Conservation (phyloP, 2,329 filamentous ascomycete species). For the Trichoderma sp. region DNA sequence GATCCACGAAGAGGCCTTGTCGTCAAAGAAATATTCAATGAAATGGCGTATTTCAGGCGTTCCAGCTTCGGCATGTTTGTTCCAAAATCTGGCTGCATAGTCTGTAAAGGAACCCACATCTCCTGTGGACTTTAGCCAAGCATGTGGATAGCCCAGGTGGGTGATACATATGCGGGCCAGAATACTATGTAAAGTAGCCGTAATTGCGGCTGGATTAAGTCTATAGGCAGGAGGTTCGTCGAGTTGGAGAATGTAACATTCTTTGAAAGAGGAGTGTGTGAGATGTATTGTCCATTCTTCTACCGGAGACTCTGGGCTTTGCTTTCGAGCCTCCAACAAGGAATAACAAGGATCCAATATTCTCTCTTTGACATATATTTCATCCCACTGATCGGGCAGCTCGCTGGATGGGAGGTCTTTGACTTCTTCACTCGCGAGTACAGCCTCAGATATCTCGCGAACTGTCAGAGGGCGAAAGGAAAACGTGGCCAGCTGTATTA, state of each 20-base stretch:
- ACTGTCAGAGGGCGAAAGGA: slow-evolving; percentile 29
- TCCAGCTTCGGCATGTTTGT: too few relatives aligned
- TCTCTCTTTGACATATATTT: slow-evolving; percentile 36
- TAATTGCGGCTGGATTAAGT: too few relatives aligned
- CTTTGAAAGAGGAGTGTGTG: slow-evolving; percentile 29
- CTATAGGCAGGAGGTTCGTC: too few relatives aligned
- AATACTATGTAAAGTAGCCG: not conserved
- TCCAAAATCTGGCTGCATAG: slow-evolving; percentile 12
- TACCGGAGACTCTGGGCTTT: accelerated
- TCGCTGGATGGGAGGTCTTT: slow-evolving; percentile 31
- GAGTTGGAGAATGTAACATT: too few relatives aligned
- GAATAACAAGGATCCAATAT: slow-evolving; percentile 34
- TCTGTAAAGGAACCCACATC: not conserved
- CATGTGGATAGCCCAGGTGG: not conserved
- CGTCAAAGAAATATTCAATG: too few relatives aligned
- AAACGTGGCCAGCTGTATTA: slow-evolving; percentile 38
- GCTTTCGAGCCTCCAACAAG: slow-evolving; percentile 33
- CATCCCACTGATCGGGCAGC: slow-evolving; percentile 31
- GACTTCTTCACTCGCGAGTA: slow-evolving; percentile 28
- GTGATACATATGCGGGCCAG: not conserved
- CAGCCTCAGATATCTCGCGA: slow-evolving; percentile 32
- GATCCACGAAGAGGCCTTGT: too few relatives aligned
- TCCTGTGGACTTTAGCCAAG: not conserved
- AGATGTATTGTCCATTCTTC: slow-evolving; percentile 23
- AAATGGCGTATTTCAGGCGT: too few relatives aligned